Base-by-base conservation (phyloP, 495 filamentous ascomycete genomes). In the Cercophora newfieldiana region DNA sequence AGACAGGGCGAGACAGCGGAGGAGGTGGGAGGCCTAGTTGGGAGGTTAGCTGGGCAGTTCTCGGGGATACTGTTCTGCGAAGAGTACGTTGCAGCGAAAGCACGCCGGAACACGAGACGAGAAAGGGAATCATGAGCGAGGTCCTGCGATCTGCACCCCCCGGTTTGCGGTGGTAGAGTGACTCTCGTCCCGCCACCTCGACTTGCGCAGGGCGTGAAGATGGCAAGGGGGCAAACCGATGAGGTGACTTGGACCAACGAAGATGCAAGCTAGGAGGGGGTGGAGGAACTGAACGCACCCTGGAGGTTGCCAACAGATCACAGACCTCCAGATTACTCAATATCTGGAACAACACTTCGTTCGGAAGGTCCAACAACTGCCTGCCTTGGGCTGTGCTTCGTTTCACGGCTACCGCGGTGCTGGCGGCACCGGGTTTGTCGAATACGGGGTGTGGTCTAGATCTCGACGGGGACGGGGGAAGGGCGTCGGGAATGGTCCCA, bases 261-360 rank as follows among this genome's bases (percentile, higher is more conserved):
- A 44, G 37, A 44, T 16, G 12, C 37, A 14, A 16, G 37, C 37
- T 62, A 66, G 54, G 33, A 65, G 31, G 48, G 47, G 60, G 60
- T 21, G 53, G 61, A 61, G 63, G 68, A 62, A 29, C 25, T 54
- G 57, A 30, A 81, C 78, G 72, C 80, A 86, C 84, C 72, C 86
- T 83, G 21, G 83, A 82, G 66, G 81, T 74, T 59, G 79, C 72
- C 64, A 86, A 76, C 66, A 88, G 76, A 71, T 89, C 86, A 64
- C 79, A 80, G 64, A 87, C 81, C 62, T 88, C 85, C 65, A 89
- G 75, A 72, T 80, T 82, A 53, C 79, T 74, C 62, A 87, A 76
- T 56, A 88, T 74, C 59, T 82, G 78, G 67, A 84, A 78, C 51
- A 88, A 70, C 68, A 88, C 76, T 73, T 88, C 87, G 69, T 81